Base-by-base conservation (phyloP, 2,329 filamentous ascomycete genomes). In the Pseudovirgaria hyperparasitica region DNA sequence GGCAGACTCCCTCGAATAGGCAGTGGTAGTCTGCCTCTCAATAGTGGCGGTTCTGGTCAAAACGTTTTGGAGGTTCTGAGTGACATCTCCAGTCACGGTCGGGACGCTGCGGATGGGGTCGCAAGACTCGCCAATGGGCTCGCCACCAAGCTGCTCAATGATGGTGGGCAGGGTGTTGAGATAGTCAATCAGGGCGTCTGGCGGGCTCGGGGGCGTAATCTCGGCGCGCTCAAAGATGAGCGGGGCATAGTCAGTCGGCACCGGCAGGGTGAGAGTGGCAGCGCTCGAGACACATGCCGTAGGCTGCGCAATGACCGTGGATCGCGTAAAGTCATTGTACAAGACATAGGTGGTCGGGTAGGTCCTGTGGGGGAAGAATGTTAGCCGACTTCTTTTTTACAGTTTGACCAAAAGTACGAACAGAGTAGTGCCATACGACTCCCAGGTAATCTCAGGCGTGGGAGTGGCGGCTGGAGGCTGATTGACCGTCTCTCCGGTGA, bases 271-370 rank as follows among this genome's bases (percentile, higher is more conserved):
- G 16, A 54, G 26, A 2, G 27, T 38, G 1, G 35, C 16, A 1
- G 29, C 43, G 2, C 28, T 19, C n/a, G 23, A 43, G 3, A 33
- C 18, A 23, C 50, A 54, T 12, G 20, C 33, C 13, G 40, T 35
- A 1, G 27, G 35, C 5, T 48, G 13, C 1, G 46, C 29, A 6
- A 34, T 33, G 5, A 50, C 41, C 5, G 34, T 34, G 4, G 48
- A 25, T 14, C 45, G 40, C 13, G 38, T 49, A 26, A 52, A 52
- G 1, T 41, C 41, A 8, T 30, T 34, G 18, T 54, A 54, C 2
- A 38, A 44, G 5, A 41, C 38, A 25, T 54, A 54, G 0, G 32
- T 32, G 1, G 49, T 54, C 2, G 49, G 49, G 9, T 36, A 53
- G 2, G 48, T 52, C 22, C 32, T 34, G 17, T 8, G 11, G 16